Conservation (phyloP, 2,329 filamentous ascomycete species). For the Aureobasidium pullulans region DNA sequence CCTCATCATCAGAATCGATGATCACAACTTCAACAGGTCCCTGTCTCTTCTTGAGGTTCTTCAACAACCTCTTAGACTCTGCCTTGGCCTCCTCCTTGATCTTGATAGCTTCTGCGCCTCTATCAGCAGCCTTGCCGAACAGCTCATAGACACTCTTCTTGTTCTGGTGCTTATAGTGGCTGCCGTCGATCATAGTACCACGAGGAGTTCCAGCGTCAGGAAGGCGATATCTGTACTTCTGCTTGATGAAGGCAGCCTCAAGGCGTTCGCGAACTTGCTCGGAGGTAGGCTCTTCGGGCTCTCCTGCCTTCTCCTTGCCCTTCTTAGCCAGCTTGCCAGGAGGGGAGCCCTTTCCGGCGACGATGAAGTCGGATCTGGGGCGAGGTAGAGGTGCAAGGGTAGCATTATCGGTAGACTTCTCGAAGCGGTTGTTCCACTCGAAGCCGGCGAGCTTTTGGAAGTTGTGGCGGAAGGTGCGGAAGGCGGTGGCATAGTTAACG, state of each 20-base stretch:
- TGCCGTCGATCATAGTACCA: not conserved
- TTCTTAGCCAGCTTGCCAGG: not conserved
- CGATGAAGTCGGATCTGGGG: not conserved
- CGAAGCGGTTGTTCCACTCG: slow-evolving; percentile 35
- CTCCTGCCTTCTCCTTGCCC: not conserved
- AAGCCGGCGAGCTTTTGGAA: slow-evolving; percentile 35
- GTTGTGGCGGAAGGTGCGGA: slow-evolving; percentile 29
- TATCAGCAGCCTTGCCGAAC: not conserved
- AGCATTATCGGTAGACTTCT: not conserved
- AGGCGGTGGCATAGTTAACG: slow-evolving; percentile 28
- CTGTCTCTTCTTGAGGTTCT: not conserved
- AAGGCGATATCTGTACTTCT: slow-evolving; percentile 11
- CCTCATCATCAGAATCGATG: slow-evolving; percentile 18
- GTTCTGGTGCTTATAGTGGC: not conserved
- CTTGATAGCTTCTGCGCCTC: not conserved
- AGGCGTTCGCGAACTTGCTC: not conserved
- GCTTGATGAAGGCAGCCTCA: not conserved
- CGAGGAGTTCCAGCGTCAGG: not conserved
- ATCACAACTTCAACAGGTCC: slow-evolving; percentile 15
- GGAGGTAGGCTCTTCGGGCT: slow-evolving; percentile 15
- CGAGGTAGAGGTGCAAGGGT: not conserved
- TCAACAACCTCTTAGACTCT: not conserved
- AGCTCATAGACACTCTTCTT: not conserved
- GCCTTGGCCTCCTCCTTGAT: not conserved
- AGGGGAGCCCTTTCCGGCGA: not conserved